A percentile compares a stretch with the other conserved stretches of the same genome.
phyloP scores from a whole-genome alignment of 1,284 basidiomycete genomes.

The Inonotus hispidus region DNA sequence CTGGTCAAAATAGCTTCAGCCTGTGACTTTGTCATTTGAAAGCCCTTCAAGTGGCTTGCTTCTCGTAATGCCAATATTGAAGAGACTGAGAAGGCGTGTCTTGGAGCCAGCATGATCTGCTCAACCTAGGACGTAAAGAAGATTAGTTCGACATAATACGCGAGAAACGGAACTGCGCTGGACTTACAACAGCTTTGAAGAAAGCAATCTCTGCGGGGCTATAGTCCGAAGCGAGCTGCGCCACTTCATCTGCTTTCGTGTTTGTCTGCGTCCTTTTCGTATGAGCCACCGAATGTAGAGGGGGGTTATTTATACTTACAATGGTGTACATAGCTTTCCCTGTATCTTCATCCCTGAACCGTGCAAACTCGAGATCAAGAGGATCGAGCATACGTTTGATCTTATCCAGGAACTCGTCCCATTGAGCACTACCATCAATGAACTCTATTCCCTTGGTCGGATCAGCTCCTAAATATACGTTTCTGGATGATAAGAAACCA shows the following conservation, averaged over 20 bases:
- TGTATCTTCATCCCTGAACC: slow-evolving; percentile 55
- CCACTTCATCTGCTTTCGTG: slow-evolving; percentile 67
- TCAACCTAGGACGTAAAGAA: slow-evolving; percentile 54
- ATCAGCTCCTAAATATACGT: slow-evolving; percentile 31
- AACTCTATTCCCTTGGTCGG: slow-evolving; percentile 44
- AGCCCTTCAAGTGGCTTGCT: slow-evolving; percentile 47
- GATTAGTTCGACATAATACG: background rate
- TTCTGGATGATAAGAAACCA: background rate
- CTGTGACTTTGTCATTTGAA: slow-evolving; percentile 69
- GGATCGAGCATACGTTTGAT: slow-evolving; percentile 59
- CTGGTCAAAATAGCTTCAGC: slow-evolving; percentile 69
- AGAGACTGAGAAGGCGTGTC: slow-evolving; percentile 68
- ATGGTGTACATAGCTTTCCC: slow-evolving; percentile 61
- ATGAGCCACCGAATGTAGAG: background rate
- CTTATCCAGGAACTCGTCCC: slow-evolving; percentile 52
- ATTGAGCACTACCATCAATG: slow-evolving; percentile 40
- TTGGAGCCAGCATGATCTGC: slow-evolving; percentile 78
- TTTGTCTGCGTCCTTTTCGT: slow-evolving; percentile 34
- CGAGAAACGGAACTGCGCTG: background rate
- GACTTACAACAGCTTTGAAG: slow-evolving; percentile 72
- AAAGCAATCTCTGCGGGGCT: slow-evolving; percentile 69
- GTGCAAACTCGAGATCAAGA: slow-evolving; percentile 66
- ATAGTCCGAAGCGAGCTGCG: slow-evolving; percentile 81
- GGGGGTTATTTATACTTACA: slow-evolving; percentile 35
- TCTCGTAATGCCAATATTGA: slow-evolving; percentile 74